phyloP scores from a whole-genome alignment of 306 rosid genomes.

The Cotoneaster glaucophyllus region DNA sequence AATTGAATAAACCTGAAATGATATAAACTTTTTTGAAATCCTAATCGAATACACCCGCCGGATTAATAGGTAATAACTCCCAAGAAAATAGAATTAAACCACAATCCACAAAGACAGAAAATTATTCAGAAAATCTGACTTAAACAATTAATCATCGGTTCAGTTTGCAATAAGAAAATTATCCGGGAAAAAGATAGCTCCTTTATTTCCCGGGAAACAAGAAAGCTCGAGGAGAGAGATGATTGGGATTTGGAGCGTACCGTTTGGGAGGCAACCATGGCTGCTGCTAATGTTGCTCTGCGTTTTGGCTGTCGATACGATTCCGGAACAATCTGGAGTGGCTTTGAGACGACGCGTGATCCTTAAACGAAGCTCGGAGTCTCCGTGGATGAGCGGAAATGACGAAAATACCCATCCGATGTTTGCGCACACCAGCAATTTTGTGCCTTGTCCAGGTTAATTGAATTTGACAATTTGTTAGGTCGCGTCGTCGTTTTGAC shows the following conservation, averaged over 20 bases:
- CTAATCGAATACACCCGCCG: too few relatives aligned
- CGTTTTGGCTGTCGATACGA: background rate
- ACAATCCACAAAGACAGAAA: background rate
- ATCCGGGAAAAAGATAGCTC: background rate
- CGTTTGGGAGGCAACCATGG: conserved; percentile 28
- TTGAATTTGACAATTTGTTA: background rate
- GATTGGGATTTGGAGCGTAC: background rate
- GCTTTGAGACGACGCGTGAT: conserved; percentile 7
- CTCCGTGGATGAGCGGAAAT: background rate
- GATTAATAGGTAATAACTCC: too few relatives aligned
- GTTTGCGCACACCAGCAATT: background rate
- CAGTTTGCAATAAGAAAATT: background rate
- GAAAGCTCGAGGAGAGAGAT: background rate
- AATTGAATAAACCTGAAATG: too few relatives aligned
- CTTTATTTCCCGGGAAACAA: background rate
- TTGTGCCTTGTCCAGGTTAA: conserved; percentile 19
- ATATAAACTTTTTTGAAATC: too few relatives aligned
- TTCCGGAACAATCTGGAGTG: background rate
- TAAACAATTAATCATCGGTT: background rate
- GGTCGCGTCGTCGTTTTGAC: background rate
- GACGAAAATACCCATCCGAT: conserved; percentile 2
- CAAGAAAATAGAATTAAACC: background rate
- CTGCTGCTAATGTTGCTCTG: background rate
- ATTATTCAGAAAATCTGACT: too few relatives aligned
- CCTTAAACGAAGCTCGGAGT: rapidly evolving